Evolutionary conservation across 1,139 yeast genomes (phyloP).

Genomic region (Wickerhamiella infanticola): DNA sequence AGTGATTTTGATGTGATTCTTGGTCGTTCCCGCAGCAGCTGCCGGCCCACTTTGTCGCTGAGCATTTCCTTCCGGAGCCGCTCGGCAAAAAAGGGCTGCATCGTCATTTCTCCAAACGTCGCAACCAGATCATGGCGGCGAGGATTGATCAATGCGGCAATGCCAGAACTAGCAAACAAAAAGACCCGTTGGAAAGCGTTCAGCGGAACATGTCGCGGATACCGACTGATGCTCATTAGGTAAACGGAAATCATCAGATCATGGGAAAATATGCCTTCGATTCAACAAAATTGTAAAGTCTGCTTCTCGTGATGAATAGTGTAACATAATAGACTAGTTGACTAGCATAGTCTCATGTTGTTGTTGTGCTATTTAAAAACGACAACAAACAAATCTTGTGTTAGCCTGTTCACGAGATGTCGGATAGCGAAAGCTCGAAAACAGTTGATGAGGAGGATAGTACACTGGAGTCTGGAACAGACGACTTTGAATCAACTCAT

Average conservation of each 20-base stretch:
- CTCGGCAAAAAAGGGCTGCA: slow-evolving; percentile 50
- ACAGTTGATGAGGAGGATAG: background rate
- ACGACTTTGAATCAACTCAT: background rate
- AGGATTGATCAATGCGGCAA: slow-evolving; percentile 78
- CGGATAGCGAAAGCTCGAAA: no score
- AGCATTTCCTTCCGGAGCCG: slow-evolving; percentile 60
- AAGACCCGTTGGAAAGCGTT: slow-evolving; percentile 45
- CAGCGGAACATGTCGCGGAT: slow-evolving; percentile 74
- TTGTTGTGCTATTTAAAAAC: no score
- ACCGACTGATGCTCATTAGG: slow-evolving; percentile 36
- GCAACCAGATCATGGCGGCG: slow-evolving; percentile 59
- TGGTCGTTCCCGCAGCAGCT: slow-evolving; percentile 64
- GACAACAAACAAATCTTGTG: no score
- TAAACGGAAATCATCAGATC: slow-evolving; percentile 15
- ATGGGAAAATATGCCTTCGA: slow-evolving; percentile 29
- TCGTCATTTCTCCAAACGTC: slow-evolving; percentile 90
- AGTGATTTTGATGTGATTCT: slow-evolving; percentile 62
- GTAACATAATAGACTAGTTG: no score
- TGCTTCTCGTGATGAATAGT: slow-evolving; percentile 31
- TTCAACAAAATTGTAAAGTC: slow-evolving; percentile 46
- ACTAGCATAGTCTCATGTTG: no score
- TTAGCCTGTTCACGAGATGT: no score
- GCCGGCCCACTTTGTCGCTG: slow-evolving; percentile 57
- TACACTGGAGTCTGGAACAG: background rate
- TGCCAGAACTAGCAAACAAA: slow-evolving; percentile 57